These are phyloP conservation scores for Colletotrichum truncatum DNA, from an alignment of 2,329 filamentous ascomycete genomes.

Conservation along the genomic window DNA sequence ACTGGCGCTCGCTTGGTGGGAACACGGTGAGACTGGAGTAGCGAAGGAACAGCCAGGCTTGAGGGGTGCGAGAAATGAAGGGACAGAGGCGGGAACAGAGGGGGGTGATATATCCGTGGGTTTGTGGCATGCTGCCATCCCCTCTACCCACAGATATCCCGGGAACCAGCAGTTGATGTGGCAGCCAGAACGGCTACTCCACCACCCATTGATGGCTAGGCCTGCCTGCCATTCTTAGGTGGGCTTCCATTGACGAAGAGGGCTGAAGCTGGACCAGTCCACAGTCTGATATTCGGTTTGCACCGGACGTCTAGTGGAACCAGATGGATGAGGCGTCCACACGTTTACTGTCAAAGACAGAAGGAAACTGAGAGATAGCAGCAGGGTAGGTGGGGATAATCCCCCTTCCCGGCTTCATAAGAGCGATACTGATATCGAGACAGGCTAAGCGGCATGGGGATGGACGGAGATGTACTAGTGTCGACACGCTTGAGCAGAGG, in stretches of 20 bases:
- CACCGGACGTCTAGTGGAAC: neutral
- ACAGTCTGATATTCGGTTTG: neutral
- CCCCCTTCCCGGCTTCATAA: neutral
- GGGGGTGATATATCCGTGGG: constrained; percentile 8
- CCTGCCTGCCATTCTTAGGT: neutral
- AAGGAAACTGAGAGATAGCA: neutral
- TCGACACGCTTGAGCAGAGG: neutral
- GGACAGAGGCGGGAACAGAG: too few relatives aligned
- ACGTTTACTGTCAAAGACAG: neutral
- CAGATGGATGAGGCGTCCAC: constrained; percentile 4
- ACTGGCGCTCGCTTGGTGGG: neutral
- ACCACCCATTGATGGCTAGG: neutral
- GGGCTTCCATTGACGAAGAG: constrained; percentile 22
- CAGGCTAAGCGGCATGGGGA: constrained; percentile 12
- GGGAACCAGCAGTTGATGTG: neutral
- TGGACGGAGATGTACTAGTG: constrained; percentile 22
- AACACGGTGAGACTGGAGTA: neutral
- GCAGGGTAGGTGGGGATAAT: constrained; percentile 5
- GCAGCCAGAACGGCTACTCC: neutral
- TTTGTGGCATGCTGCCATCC: neutral
- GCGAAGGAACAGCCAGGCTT: neutral
- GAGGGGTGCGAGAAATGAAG: neutral
- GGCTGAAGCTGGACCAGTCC: constrained; percentile 21
- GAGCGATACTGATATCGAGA: constrained; percentile 16
- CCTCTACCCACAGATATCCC: neutral